These are phyloP conservation scores for Heterobasidion annosum DNA, from an alignment of 1,284 basidiomycete species.

Conservation along the genomic window DNA sequence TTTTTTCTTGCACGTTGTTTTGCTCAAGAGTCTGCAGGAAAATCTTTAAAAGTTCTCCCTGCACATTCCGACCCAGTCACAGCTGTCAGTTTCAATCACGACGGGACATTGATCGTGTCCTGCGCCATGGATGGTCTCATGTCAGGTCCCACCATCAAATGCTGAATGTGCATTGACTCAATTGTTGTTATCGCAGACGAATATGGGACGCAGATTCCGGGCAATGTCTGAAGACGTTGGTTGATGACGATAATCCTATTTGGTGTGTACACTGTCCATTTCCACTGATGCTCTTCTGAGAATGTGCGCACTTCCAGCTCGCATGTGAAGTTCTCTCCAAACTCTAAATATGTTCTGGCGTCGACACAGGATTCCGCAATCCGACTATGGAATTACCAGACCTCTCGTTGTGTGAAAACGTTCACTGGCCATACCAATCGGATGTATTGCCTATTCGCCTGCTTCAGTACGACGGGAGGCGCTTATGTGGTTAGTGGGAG, in stretches of 20 bases:
- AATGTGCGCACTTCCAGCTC: slow-evolving; percentile 39
- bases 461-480: slow-evolving; percentile 43
- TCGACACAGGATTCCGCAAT: slow-evolving; percentile 91
- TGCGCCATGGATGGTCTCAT: slow-evolving; percentile 95
- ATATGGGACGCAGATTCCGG: slow-evolving; percentile 96
- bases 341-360: slow-evolving; percentile 81
- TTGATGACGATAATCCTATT: slow-evolving; percentile 92
- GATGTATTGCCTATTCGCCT: slow-evolving; percentile 66
- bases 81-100: slow-evolving; percentile 86
- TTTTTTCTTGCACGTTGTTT: not conserved
- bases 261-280: slow-evolving; percentile 43
- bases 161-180: not conserved
- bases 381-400: slow-evolving; percentile 90
- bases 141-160: slow-evolving; percentile 37
- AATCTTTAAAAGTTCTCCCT: slow-evolving; percentile 73
- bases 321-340: slow-evolving; percentile 85
- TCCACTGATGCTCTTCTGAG: not conserved
- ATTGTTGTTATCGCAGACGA: slow-evolving; percentile 52
- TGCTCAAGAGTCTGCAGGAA: slow-evolving; percentile 35
- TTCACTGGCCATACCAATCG: slow-evolving; percentile 79
- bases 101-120: slow-evolving; percentile 90
- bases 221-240: slow-evolving; percentile 94
- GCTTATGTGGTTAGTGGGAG: slow-evolving; percentile 81
- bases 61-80: slow-evolving; percentile 98
- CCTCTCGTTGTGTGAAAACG: slow-evolving; percentile 89